Evolutionary conservation across 2,329 filamentous ascomycete genomes (phyloP).

Genomic region (Aureobasidium uvarum): DNA sequence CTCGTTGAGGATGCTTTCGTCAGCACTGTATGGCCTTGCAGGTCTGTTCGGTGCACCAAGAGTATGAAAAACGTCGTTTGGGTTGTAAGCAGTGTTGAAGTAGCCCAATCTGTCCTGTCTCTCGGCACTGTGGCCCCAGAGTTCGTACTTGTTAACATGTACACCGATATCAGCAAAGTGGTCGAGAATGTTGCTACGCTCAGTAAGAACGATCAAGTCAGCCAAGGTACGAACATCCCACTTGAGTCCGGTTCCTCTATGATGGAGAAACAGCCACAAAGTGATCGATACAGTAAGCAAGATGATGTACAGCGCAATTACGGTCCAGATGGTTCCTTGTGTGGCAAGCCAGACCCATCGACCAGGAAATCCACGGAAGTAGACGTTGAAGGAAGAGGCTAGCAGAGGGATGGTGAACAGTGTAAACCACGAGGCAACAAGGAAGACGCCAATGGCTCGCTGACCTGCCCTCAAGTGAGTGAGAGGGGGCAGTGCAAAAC

Average conservation of each 20-base stretch:
- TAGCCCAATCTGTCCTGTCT: slow-evolving; percentile 76
- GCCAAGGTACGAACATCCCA: slow-evolving; percentile 85
- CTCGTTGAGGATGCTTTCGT: slow-evolving; percentile 50
- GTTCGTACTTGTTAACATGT: slow-evolving; percentile 52
- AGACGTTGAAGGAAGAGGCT: slow-evolving; percentile 69
- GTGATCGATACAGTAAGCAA: slow-evolving; percentile 59
- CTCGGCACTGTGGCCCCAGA: slow-evolving; percentile 56
- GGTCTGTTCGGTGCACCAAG: slow-evolving; percentile 64
- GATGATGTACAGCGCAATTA: slow-evolving; percentile 70
- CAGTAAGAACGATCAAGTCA: slow-evolving; percentile 74
- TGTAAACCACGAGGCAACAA: slow-evolving; percentile 71
- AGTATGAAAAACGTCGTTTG: slow-evolving; percentile 70
- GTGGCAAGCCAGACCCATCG: slow-evolving; percentile 78
- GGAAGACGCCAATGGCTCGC: slow-evolving; percentile 63
- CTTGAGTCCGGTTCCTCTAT: slow-evolving; percentile 68
- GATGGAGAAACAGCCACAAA: slow-evolving; percentile 63
- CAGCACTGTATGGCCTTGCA: slow-evolving; percentile 52
- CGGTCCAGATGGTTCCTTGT: slow-evolving; percentile 73
- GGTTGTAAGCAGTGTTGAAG: slow-evolving; percentile 69
- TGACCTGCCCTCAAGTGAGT: slow-evolving; percentile 68
- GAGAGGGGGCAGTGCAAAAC: slow-evolving; percentile 66
- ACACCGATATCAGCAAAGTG: slow-evolving; percentile 71
- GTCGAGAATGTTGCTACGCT: slow-evolving; percentile 72
- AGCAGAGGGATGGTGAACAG: slow-evolving; percentile 80
- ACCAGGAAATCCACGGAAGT: slow-evolving; percentile 54